A percentile compares a stretch with the other conserved stretches of the same genome.
phyloP scores from a whole-genome alignment of 768 basidiomycete species.

The Mycena rosella region DNA sequence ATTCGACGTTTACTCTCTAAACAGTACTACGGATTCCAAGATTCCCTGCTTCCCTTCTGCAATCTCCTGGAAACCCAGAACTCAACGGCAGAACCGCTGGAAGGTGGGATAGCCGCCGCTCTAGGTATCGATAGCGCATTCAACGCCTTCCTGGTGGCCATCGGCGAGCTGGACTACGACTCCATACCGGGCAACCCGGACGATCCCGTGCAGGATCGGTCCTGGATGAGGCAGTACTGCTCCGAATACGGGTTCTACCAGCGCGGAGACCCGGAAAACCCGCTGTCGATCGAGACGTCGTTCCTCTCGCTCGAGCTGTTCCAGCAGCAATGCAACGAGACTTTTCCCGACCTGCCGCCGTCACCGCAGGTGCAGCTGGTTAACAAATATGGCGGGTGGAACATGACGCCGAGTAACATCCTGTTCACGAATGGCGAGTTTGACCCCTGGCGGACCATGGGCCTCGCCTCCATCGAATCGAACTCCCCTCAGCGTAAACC shows the following conservation, averaged over 20 bases:
- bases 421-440: conserved; percentile 66
- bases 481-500: conserved; percentile 59
- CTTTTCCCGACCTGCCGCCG: conserved; percentile 53
- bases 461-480: conserved; percentile 61
- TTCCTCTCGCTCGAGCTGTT: conserved; percentile 60
- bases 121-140: conserved; percentile 52
- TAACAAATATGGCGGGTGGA: conserved; percentile 66
- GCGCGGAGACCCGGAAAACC: conserved; percentile 58
- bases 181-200: conserved; percentile 55
- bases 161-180: conserved; percentile 61
- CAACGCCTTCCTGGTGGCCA: conserved; percentile 55
- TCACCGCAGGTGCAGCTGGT: conserved; percentile 58
- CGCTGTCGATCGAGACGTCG: conserved; percentile 61
- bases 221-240: conserved; percentile 69
- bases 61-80: conserved; percentile 61
- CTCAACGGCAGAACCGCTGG: conserved; percentile 50
- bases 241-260: conserved; percentile 69
- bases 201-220: conserved; percentile 58
- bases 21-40: conserved; percentile 62
- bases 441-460: conserved; percentile 67
- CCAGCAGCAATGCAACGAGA: conserved; percentile 58
- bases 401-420: conserved; percentile 63
- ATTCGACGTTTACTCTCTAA: background rate
- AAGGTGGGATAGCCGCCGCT: conserved; percentile 53
- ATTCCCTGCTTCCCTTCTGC: conserved; percentile 61